These are phyloP conservation scores for Kodamaea sp. DNA, from an alignment of 1,139 yeast species.

Conservation along the genomic window DNA sequence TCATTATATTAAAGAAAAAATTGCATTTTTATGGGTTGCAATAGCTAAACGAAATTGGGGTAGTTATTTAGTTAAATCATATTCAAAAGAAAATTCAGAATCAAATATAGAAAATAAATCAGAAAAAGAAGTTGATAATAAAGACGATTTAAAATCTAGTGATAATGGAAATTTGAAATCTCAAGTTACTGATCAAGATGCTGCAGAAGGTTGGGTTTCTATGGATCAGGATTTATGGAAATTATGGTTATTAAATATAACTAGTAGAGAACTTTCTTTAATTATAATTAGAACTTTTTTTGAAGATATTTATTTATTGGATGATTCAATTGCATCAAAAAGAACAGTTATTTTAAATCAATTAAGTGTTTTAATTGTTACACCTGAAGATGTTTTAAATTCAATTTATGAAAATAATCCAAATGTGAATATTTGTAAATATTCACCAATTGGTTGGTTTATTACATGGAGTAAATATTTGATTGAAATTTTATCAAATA, in stretches of 20 bases:
- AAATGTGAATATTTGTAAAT: slow-evolving; percentile 56
- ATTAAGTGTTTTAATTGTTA: slow-evolving; percentile 75
- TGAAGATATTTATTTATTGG: slow-evolving; percentile 90
- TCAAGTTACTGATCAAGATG: slow-evolving; percentile 37
- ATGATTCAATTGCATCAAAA: slow-evolving; percentile 84
- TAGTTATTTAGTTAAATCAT: slow-evolving; percentile 34
- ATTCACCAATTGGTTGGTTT: slow-evolving; percentile 84
- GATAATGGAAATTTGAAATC: slow-evolving; percentile 6
- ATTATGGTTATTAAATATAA: slow-evolving; percentile 65
- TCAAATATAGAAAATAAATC: not conserved
- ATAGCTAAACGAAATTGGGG: slow-evolving; percentile 96
- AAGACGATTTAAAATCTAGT: slow-evolving; percentile 1
- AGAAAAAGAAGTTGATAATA: not conserved
- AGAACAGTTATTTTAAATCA: slow-evolving; percentile 78
- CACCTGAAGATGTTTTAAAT: slow-evolving; percentile 64
- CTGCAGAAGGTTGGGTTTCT: slow-evolving; percentile 75
- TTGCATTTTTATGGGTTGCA: slow-evolving; percentile 88
- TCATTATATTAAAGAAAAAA: slow-evolving; percentile 82
- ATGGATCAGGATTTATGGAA: slow-evolving; percentile 78
- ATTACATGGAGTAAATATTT: slow-evolving; percentile 66
- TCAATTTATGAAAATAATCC: slow-evolving; percentile 71
- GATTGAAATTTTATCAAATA: slow-evolving; percentile 45
- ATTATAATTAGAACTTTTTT: slow-evolving; percentile 80
- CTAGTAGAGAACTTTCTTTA: slow-evolving; percentile 70
- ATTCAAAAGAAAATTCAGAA: slow-evolving; percentile 1